These are phyloP conservation scores for Skeletonema potamos DNA, from an alignment of 108 stramenopile species.

Conservation along the genomic window DNA sequence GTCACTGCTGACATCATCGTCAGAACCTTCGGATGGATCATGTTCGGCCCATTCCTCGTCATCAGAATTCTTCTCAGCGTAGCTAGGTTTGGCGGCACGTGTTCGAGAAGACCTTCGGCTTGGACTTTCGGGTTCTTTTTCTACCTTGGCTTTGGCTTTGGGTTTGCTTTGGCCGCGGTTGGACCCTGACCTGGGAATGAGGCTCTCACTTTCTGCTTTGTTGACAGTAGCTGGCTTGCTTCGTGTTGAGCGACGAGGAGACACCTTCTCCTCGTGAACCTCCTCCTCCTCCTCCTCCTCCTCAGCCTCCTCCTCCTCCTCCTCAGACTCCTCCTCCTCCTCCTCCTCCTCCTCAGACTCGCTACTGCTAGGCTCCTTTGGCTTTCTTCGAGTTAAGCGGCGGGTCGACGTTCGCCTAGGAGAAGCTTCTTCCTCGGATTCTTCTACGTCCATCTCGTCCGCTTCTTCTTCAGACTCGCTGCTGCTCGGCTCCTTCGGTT, in stretches of 20 bases:
- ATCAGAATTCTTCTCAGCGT: conserved; percentile 22
- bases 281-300: neutral
- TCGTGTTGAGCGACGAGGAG: neutral
- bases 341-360: neutral
- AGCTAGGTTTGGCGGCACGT: conserved; percentile 14
- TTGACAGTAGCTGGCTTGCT: neutral
- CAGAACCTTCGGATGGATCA: conserved; percentile 14
- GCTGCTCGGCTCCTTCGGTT: neutral
- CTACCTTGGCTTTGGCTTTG: neutral
- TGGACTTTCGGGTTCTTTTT: neutral
- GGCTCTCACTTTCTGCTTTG: neutral
- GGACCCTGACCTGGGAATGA: neutral
- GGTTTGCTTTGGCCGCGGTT: neutral
- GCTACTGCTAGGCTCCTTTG: neutral
- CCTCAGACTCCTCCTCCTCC: neutral
- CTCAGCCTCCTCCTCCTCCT: neutral
- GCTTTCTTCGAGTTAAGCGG: neutral
- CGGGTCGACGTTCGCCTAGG: neutral
- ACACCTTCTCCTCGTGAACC: neutral
- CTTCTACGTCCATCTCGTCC: neutral
- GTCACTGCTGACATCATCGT: conserved; percentile 5
- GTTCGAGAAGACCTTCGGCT: conserved; percentile 12
- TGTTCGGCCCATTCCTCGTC: conserved; percentile 8
- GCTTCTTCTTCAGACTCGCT: neutral
- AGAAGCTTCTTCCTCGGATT: neutral